Conservation (phyloP, 2,329 filamentous ascomycete genomes). For the Trichoderma polysporum region DNA sequence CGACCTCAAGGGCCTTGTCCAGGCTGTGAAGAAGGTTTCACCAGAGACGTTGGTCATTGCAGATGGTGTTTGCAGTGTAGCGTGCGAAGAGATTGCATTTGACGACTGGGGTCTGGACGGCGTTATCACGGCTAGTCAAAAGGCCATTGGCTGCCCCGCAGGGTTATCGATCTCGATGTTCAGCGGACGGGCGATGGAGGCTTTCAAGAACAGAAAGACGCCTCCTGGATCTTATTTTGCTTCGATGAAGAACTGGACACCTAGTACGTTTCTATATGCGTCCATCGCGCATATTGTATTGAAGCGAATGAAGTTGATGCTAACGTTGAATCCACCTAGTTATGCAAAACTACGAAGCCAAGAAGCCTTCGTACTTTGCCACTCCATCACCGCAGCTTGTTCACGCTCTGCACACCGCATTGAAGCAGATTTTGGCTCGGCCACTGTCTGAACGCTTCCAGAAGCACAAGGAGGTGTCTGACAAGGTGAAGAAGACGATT, state of each 20-base stretch:
- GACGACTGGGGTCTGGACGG: slow-evolving; percentile 93
- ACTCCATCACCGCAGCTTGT: slow-evolving; percentile 93
- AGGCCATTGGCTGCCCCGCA: slow-evolving; percentile 93
- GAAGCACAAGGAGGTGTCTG: slow-evolving; percentile 73
- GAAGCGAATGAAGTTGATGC: neutral
- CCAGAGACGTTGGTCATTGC: slow-evolving; percentile 90
- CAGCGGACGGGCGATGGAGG: slow-evolving; percentile 81
- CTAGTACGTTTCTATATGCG: slow-evolving; percentile 56
- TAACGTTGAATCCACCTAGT: slow-evolving; percentile 64
- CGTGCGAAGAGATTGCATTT: slow-evolving; percentile 92
- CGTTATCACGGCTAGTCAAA: slow-evolving; percentile 92
- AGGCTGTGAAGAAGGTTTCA: slow-evolving; percentile 80
- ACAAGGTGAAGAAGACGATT: slow-evolving; percentile 83
- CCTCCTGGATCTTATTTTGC: slow-evolving; percentile 89
- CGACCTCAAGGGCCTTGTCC: slow-evolving; percentile 80
- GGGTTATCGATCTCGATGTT: slow-evolving; percentile 94
- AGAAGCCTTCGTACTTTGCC: slow-evolving; percentile 97
- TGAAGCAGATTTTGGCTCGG: slow-evolving; percentile 79
- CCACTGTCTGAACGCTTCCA: slow-evolving; percentile 82
- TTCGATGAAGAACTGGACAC: slow-evolving; percentile 95
- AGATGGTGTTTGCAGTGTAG: slow-evolving; percentile 96
- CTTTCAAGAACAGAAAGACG: slow-evolving; percentile 76
- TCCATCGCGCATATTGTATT: neutral
- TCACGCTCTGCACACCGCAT: slow-evolving; percentile 84
- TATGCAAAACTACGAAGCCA: slow-evolving; percentile 98